phyloP scores from a whole-genome alignment of 2,329 filamentous ascomycete species.

The Fusarium nematophilum region DNA sequence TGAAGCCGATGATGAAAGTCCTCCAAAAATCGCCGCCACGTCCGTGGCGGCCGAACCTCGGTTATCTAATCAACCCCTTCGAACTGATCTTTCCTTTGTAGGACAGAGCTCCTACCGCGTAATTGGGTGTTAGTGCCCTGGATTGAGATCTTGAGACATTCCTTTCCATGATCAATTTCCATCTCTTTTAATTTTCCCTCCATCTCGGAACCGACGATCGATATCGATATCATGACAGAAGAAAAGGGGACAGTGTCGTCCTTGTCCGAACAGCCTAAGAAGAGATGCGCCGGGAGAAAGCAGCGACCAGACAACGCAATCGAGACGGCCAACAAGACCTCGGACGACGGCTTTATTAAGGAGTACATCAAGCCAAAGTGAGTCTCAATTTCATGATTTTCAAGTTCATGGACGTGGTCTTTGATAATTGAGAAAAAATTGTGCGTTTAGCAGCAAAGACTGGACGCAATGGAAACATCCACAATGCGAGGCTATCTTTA shows the following conservation, averaged over 20 bases:
- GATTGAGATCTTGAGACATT: slow-evolving; percentile 2
- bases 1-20: slow-evolving; percentile 31
- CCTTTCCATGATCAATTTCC: neutral
- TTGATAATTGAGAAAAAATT: neutral
- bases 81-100: neutral
- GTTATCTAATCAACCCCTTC: slow-evolving; percentile 20
- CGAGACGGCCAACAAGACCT: slow-evolving; percentile 60
- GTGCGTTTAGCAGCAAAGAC: slow-evolving; percentile 28
- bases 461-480: slow-evolving; percentile 65
- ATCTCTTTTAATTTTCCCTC: neutral
- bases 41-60: slow-evolving; percentile 33
- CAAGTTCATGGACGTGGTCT: neutral
- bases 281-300: slow-evolving; percentile 24
- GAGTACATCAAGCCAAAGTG: slow-evolving; percentile 62
- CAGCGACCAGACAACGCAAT: slow-evolving; percentile 51
- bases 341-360: slow-evolving; percentile 60
- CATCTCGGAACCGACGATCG: neutral
- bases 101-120: neutral
- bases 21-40: slow-evolving; percentile 25
- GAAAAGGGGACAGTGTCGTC: neutral
- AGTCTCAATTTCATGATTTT: slow-evolving; percentile 11
- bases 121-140: slow-evolving; percentile 28
- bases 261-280: slow-evolving; percentile 10
- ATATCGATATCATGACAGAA: slow-evolving; percentile 22
- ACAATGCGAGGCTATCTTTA: slow-evolving; percentile 53